Conservation (phyloP, 2,329 filamentous ascomycete species). For the Aspergillus phoenicis region DNA sequence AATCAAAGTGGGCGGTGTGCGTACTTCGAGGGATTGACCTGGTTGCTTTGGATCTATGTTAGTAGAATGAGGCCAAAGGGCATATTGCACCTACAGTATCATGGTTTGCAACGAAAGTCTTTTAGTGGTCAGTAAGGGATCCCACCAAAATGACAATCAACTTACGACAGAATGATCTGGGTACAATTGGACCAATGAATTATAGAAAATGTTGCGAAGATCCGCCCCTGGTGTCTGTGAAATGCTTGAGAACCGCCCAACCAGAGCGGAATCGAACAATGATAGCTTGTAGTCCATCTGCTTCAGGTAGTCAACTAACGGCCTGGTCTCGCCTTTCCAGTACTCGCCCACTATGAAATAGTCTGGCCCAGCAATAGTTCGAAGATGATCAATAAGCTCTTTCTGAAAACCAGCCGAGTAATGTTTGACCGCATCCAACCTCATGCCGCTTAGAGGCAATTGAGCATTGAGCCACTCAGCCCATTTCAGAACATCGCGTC, state of each 20-base stretch:
- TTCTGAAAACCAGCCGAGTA: slow-evolving; percentile 68
- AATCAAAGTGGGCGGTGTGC: slow-evolving; percentile 3
- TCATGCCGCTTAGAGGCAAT: slow-evolving; percentile 65
- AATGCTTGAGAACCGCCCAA: slow-evolving; percentile 67
- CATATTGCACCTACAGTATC: slow-evolving; percentile 24
- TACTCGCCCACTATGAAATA: slow-evolving; percentile 72
- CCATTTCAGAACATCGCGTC: slow-evolving; percentile 67
- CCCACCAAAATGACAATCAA: neutral
- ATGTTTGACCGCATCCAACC: slow-evolving; percentile 73
- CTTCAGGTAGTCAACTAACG: slow-evolving; percentile 62
- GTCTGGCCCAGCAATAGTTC: slow-evolving; percentile 52
- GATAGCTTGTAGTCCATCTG: slow-evolving; percentile 61
- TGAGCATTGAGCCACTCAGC: slow-evolving; percentile 66
- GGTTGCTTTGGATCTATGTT: slow-evolving; percentile 50
- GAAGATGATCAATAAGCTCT: slow-evolving; percentile 62
- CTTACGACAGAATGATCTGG: slow-evolving; percentile 42
- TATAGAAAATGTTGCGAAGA: slow-evolving; percentile 64
- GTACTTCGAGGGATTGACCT: slow-evolving; percentile 62
- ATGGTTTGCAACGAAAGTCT: slow-evolving; percentile 32
- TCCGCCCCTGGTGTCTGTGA: slow-evolving; percentile 62
- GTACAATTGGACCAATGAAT: slow-evolving; percentile 57
- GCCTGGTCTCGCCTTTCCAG: slow-evolving; percentile 62
- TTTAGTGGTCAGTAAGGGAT: slow-evolving; percentile 3
- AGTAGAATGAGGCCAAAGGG: neutral
- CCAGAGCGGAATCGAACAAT: slow-evolving; percentile 70